Conservation (phyloP, 306 rosid species). For the Sphenostylis stenocarpa region DNA sequence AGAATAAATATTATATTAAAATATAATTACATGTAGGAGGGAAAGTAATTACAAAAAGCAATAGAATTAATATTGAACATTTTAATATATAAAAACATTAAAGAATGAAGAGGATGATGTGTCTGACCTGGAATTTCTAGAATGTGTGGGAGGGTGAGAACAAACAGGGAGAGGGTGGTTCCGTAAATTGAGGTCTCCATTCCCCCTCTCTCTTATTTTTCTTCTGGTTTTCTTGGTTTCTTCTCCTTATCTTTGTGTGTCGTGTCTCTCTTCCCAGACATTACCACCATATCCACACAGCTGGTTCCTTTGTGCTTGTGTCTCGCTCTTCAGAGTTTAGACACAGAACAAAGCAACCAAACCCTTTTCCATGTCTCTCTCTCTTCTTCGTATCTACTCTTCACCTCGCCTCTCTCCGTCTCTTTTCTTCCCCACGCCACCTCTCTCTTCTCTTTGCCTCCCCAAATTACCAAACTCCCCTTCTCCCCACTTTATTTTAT, state of each 20-base stretch:
- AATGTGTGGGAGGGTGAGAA: neutral
- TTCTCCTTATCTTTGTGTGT: neutral
- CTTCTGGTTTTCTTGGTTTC: neutral
- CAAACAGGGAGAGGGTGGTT: neutral
- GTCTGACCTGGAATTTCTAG: neutral
- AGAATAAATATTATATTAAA: too few species aligned
- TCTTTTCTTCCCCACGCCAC: slow-evolving; percentile 20
- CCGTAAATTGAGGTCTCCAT: neutral
- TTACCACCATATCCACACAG: neutral
- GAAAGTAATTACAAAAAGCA: too few species aligned
- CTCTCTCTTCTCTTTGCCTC: slow-evolving; percentile 29
- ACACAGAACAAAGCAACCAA: slow-evolving; percentile 3
- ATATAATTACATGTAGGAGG: too few species aligned
- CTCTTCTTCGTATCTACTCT: slow-evolving; percentile 34
- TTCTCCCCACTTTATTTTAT: slow-evolving; percentile 17
- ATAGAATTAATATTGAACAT: too few species aligned
- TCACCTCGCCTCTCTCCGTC: slow-evolving; percentile 32
- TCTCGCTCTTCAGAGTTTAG: neutral
- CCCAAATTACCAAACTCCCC: neutral
- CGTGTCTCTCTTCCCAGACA: neutral
- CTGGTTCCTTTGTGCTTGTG: neutral
- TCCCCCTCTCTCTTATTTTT: neutral
- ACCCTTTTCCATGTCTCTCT: neutral
- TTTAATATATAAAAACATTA: too few species aligned
- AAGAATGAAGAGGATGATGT: neutral